These are phyloP conservation scores for Leccinum subgranulosum DNA, from an alignment of 768 basidiomycete species.

Conservation along the genomic window DNA sequence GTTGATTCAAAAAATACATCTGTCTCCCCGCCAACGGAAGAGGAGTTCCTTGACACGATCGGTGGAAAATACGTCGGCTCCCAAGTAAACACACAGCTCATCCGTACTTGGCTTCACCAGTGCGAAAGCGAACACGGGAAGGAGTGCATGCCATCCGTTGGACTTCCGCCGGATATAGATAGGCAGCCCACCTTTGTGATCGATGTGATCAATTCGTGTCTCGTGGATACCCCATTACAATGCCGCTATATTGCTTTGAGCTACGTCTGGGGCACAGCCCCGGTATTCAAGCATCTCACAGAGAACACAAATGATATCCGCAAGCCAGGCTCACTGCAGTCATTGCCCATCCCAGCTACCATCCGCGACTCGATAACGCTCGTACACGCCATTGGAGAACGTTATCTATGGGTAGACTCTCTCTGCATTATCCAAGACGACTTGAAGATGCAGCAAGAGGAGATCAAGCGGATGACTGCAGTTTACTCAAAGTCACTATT, in stretches of 20 bases:
- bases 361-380: conserved; percentile 24
- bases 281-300: conserved; percentile 10
- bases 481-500: conserved; percentile 19
- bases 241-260: conserved; percentile 26
- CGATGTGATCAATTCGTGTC: conserved; percentile 14
- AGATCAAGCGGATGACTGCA: conserved; percentile 20
- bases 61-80: conserved; percentile 9
- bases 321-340: neutral
- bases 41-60: neutral
- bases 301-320: conserved; percentile 6
- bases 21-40: neutral
- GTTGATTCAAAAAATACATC: neutral
- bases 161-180: neutral
- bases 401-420: conserved; percentile 27
- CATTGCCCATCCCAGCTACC: conserved; percentile 16
- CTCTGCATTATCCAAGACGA: conserved; percentile 24
- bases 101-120: conserved; percentile 12
- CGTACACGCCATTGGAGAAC: conserved; percentile 16
- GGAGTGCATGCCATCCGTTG: conserved; percentile 3
- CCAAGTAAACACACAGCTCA: conserved; percentile 5
- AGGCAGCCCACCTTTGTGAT: conserved; percentile 12
- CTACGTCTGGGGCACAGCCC: conserved; percentile 19
- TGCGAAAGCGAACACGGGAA: conserved; percentile 13
- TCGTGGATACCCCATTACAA: conserved; percentile 13
- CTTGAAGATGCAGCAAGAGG: conserved; percentile 10